Evolutionary conservation across 306 rosid species (phyloP), one percentile per base, ranked within the genome.

Genomic region (Cucumis sativus): DNA sequence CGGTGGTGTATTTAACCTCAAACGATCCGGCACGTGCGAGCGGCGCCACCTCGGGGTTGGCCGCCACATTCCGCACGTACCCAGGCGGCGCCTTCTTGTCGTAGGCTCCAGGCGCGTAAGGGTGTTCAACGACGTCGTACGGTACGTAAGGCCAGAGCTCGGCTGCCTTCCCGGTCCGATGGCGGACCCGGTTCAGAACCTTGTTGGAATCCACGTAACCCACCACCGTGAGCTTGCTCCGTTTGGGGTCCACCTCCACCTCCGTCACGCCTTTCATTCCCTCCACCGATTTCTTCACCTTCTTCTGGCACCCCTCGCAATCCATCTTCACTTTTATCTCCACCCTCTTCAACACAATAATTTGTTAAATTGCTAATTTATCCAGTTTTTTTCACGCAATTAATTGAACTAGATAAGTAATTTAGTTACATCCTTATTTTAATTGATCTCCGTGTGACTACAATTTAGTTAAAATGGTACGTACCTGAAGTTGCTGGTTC

Each of bases 71-170:
- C 55, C 87, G 84, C 43, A 88, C 91, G 75, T 88, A 88, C 72
- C 91, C 91, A 13, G 88, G 84, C 9, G 91, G 89, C 7, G 91
- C 91, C 63, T 82, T 85, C 91, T 9, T 80, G 54, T 88, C 91
- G 33, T 88, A 85, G 2, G 82, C 84, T 6, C 18, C 86, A 0
- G 89, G 86, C 0, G 87, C 91, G 33, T 85, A 83, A 1, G 91
- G 89, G 75, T 88, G 89, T 17, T 66, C 76, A 1, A 88, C 89
- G 59, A 83, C 81, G 55, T 85, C 91, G 86, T 78, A 83, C 0
- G 89, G 86, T 0, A 88, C 75, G 1, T 88, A 88, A 4, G 91
- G 89, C 91, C 89, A 88, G 2, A 82, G 45, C 4, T 88, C 91
- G 15, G 87, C 89, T 74, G 75, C 80, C 87, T 88, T 85, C 41